Evolutionary conservation across 805 yeast genomes (phyloP), one percentile per base, ranked within the genome.

Genomic region (Dipodascus albidus): DNA sequence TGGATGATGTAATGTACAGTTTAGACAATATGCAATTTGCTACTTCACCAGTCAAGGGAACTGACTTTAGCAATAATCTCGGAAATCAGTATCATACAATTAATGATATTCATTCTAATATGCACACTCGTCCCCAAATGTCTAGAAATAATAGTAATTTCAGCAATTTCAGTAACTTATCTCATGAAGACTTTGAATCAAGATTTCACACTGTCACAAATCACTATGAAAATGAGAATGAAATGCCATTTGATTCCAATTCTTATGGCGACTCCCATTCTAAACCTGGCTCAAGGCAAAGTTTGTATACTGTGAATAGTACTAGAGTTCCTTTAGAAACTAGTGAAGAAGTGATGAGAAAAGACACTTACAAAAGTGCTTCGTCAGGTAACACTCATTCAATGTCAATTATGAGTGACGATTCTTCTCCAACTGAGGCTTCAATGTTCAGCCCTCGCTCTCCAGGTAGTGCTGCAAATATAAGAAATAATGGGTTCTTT

Each of bases 1-100:
- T 67, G 65, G 67, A 64, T 24, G 67, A 63, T 50, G 69, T 67
- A 4, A 54, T 66, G 48, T 61, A 58, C 19, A 59, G 65, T 14
- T 54, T 67, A 17, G 67, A 67, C 38, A 58, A 57, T 19, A 53
- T 66, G 33, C 33, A 27, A 27, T 11, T 27, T 6, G 9, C 33
- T 27, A 27, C 33, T 27, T 27, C 33, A 27, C 33, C 33, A 6
- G 33, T 6, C 33, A 27, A n/a, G n/a, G n/a, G n/a, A n/a, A n/a
- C n/a, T n/a, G n/a, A n/a, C n/a, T n/a, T n/a, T n/a, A n/a, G n/a
- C n/a, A n/a, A n/a, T n/a, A n/a, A n/a, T n/a, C n/a, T n/a, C n/a
- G n/a, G n/a, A n/a, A n/a, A n/a, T n/a, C n/a, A n/a, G n/a, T n/a
- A n/a, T n/a, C n/a, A n/a, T n/a, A n/a, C n/a, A n/a, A n/a, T n/a